Percentiles rank a stretch among this genome's conserved stretches.
phyloP scores from a whole-genome alignment of 495 filamentous ascomycete species.

The Aspergillus biplanus region DNA sequence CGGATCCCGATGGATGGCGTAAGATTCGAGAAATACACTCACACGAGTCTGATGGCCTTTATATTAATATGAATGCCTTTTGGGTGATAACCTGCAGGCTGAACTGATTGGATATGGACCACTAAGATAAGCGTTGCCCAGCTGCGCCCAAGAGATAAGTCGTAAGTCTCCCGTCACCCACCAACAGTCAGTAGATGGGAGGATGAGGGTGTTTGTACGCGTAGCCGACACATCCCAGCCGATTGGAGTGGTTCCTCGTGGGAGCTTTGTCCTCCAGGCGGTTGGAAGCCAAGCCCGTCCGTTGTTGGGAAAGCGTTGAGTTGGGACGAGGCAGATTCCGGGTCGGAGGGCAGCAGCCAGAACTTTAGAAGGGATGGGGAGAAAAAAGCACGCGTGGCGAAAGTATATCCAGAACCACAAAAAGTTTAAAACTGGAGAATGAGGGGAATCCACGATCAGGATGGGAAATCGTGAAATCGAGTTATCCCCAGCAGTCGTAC shows the following conservation, averaged over 20 bases:
- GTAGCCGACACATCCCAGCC: background rate
- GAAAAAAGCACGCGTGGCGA: background rate
- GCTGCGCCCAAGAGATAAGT: conserved; percentile 9
- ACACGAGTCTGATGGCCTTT: too few relatives aligned
- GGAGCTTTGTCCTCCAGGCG: conserved; percentile 15
- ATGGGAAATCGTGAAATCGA: background rate
- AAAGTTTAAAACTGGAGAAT: too few relatives aligned
- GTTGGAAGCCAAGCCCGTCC: conserved; percentile 17
- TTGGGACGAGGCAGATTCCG: background rate
- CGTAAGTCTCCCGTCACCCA: conserved; percentile 14
- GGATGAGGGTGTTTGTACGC: background rate
- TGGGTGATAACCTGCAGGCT: too few relatives aligned
- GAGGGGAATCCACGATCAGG: too few relatives aligned
- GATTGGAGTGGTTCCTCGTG: conserved; percentile 13
- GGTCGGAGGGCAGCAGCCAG: background rate
- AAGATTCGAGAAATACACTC: conserved; percentile 14
- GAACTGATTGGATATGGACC: conserved; percentile 10
- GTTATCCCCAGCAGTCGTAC: background rate
- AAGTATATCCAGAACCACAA: too few relatives aligned
- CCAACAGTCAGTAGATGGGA: background rate
- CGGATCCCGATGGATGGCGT: conserved; percentile 25
- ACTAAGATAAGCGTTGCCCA: conserved; percentile 18
- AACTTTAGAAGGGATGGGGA: background rate
- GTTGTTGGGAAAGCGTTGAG: conserved; percentile 20
- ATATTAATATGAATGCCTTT: too few relatives aligned